Conservation (phyloP, 176 grass and related monocot genomes). For the Zoysia japonica region DNA sequence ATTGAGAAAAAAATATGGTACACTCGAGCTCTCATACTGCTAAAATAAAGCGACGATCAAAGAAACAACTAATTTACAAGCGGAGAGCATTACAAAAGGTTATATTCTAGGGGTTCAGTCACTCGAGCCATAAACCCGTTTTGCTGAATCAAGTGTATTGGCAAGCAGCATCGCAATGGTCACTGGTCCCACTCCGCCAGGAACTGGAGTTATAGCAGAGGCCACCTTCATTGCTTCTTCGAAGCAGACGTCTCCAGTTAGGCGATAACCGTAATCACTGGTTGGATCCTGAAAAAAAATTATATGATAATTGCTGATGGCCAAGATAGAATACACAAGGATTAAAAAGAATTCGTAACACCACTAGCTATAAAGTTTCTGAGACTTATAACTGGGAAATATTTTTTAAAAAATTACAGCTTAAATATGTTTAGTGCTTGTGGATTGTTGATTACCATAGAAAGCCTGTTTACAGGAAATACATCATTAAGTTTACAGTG, state of each 20-base stretch:
- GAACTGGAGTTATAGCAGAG: conserved; percentile 91
- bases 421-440: not conserved
- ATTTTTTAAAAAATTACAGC: not conserved
- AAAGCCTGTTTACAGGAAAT: not conserved
- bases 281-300: conserved; percentile 62
- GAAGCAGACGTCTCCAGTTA: conserved; percentile 86
- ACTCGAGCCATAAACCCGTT: conserved; percentile 48
- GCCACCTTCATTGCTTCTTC: conserved; percentile 79
- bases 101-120: conserved; percentile 33
- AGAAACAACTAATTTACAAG: conserved; percentile 47
- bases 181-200: conserved; percentile 88
- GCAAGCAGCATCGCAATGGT: conserved; percentile 90
- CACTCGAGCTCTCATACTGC: conserved; percentile 30
- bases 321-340: not conserved
- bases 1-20: conserved; percentile 25
- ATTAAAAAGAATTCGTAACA: not conserved
- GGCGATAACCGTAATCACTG: conserved; percentile 72
- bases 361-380: not conserved
- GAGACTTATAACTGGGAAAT: not conserved
- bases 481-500: not conserved
- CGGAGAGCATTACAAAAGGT: not conserved
- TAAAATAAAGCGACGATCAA: conserved; percentile 25
- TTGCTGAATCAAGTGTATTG: conserved; percentile 83
- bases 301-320: not conserved
- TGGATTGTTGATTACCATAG: not conserved